phyloP scores from a whole-genome alignment of 371 early-diverging fungal genomes.

The Circinella umbellata region DNA sequence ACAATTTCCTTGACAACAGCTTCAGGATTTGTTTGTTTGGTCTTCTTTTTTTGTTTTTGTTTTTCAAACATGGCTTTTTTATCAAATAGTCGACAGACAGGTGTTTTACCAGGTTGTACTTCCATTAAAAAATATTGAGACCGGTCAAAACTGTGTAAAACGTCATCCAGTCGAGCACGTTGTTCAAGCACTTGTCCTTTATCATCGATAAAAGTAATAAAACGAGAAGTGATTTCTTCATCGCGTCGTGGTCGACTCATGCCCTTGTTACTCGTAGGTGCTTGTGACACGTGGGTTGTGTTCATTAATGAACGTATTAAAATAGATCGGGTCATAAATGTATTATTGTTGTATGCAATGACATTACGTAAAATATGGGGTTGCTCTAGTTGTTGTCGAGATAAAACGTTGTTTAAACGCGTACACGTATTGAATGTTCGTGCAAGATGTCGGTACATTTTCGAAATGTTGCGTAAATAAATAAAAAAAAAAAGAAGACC shows the following conservation, averaged over 20 bases:
- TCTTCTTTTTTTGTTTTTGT: slow-evolving; percentile 54
- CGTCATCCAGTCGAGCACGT: slow-evolving; percentile 33
- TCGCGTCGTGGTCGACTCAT: slow-evolving; percentile 51
- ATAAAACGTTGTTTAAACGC: neutral
- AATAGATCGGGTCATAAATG: neutral
- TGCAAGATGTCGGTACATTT: neutral
- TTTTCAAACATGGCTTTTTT: slow-evolving; percentile 59
- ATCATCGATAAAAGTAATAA: slow-evolving; percentile 54
- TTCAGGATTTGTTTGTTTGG: slow-evolving; percentile 48
- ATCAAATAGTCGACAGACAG: slow-evolving; percentile 61
- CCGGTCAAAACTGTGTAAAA: slow-evolving; percentile 50
- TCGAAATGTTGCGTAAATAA: neutral
- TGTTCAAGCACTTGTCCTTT: slow-evolving; percentile 45
- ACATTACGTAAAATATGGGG: neutral
- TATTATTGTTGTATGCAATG: neutral
- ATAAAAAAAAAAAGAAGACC: no score
- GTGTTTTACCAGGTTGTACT: slow-evolving; percentile 53
- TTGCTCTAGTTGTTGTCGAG: neutral
- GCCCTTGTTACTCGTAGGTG: slow-evolving; percentile 10
- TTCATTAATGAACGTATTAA: neutral
- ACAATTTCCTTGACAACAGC: slow-evolving; percentile 55
- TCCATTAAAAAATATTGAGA: slow-evolving; percentile 54
- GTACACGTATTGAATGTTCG: neutral
- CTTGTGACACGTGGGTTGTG: slow-evolving; percentile 7
- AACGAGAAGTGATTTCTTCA: slow-evolving; percentile 58